Evolutionary conservation across 768 basidiomycete genomes (phyloP).

Genomic region (Boletus vinaceobasis): DNA sequence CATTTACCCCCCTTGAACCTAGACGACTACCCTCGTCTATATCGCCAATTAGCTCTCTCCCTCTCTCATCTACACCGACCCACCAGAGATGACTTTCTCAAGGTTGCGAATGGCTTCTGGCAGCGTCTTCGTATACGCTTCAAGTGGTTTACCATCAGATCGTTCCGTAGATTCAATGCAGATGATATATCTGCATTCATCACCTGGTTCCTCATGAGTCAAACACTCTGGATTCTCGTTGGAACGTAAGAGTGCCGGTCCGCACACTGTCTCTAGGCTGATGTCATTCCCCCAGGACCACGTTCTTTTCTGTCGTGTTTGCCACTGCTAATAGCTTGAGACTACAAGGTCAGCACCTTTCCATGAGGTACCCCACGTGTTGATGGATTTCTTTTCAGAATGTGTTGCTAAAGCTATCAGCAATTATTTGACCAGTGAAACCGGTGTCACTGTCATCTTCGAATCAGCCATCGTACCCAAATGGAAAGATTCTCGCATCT

Average conservation of each 20-base stretch:
- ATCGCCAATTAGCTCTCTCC: slow-evolving; percentile 72
- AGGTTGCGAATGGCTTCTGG: slow-evolving; percentile 86
- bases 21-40: slow-evolving; percentile 78
- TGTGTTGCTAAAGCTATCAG: slow-evolving; percentile 86
- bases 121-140: slow-evolving; percentile 86
- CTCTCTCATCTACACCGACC: slow-evolving; percentile 77
- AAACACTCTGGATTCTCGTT: slow-evolving; percentile 92
- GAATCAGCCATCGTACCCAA: slow-evolving; percentile 98
- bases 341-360: slow-evolving; percentile 60
- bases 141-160: slow-evolving; percentile 95
- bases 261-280: not conserved
- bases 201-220: slow-evolving; percentile 94
- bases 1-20: slow-evolving; percentile 36
- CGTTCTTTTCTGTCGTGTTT: slow-evolving; percentile 93
- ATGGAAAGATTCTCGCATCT: slow-evolving; percentile 93
- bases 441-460: slow-evolving; percentile 91
- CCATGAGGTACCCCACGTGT: not conserved
- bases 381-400: slow-evolving; percentile 41
- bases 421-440: slow-evolving; percentile 89
- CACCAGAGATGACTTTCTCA: slow-evolving; percentile 85
- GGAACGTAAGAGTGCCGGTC: slow-evolving; percentile 47
- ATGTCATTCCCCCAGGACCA: slow-evolving; percentile 54
- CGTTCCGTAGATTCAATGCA: slow-evolving; percentile 91
- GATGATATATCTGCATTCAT: slow-evolving; percentile 97
- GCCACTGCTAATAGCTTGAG: slow-evolving; percentile 83